These are phyloP conservation scores for Fusarium torreyae DNA, from an alignment of 2,329 filamentous ascomycete genomes.

Conservation along the genomic window DNA sequence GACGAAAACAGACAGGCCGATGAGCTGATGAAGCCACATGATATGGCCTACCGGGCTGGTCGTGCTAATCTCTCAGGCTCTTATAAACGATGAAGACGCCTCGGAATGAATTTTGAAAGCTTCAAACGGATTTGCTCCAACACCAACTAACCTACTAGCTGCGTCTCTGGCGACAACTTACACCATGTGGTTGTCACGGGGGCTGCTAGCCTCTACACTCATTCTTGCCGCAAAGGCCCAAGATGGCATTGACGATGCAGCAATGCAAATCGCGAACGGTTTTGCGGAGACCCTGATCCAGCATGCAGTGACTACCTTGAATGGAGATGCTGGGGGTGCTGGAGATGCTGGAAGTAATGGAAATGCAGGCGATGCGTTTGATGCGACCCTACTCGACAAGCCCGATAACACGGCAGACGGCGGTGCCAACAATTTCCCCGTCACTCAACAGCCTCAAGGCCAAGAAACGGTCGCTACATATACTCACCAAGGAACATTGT, in stretches of 20 bases:
- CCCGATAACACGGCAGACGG: background rate
- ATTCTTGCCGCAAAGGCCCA: constrained; percentile 34
- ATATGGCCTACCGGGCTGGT: constrained; percentile 7
- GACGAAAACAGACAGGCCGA: constrained; percentile 37
- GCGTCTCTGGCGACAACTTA: constrained; percentile 34
- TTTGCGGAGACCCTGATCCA: constrained; percentile 34
- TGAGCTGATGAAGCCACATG: constrained; percentile 23
- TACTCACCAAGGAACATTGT: constrained; percentile 22
- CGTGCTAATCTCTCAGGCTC: constrained; percentile 1
- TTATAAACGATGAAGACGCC: constrained; percentile 31
- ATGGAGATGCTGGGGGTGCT: constrained; percentile 13
- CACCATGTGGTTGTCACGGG: constrained; percentile 43
- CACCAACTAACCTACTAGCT: constrained; percentile 24
- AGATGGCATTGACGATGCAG: constrained; percentile 28
- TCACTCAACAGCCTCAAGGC: constrained; percentile 12
- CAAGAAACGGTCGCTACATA: constrained; percentile 24
- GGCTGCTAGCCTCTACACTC: constrained; percentile 41
- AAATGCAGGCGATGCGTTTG: constrained; percentile 25
- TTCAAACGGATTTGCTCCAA: constrained; percentile 20
- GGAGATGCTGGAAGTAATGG: constrained; percentile 18
- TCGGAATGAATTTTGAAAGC: background rate
- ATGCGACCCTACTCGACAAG: constrained; percentile 23
- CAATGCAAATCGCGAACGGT: constrained; percentile 24
- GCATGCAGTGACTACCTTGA: constrained; percentile 28
- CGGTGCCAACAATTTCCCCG: constrained; percentile 6